A percentile compares a stretch with the other conserved stretches of the same genome.
These are phyloP conservation scores for Wilcoxina mikolae DNA, from an alignment of 495 filamentous ascomycete species.

Conservation along the genomic window DNA sequence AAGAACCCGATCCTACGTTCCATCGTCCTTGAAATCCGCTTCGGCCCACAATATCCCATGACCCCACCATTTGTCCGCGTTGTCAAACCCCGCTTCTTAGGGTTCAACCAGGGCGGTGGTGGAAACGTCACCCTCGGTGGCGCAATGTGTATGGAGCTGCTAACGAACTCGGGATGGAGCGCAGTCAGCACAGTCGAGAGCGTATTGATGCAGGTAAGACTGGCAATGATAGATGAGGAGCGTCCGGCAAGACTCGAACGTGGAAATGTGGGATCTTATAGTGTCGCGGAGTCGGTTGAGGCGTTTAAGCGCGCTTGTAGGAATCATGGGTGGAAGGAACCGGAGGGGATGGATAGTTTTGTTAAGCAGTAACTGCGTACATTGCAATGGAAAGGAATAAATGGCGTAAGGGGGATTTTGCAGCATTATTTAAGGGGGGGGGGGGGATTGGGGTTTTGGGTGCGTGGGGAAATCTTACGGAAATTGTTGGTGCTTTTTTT, in stretches of 20 bases:
- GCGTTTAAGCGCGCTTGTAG: slow-evolving; percentile 55
- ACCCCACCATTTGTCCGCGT: slow-evolving; percentile 75
- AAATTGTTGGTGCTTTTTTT: neutral
- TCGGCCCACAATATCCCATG: slow-evolving; percentile 57
- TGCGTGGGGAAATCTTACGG: neutral
- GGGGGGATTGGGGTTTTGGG: neutral
- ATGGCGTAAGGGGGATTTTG: too few relatives aligned
- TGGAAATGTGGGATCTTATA: slow-evolving; percentile 34
- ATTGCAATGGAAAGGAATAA: too few relatives aligned
- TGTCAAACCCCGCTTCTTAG: slow-evolving; percentile 63
- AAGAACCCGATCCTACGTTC: slow-evolving; percentile 38
- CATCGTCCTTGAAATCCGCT: slow-evolving; percentile 69
- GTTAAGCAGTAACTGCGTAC: too few relatives aligned
- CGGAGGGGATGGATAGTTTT: slow-evolving; percentile 30
- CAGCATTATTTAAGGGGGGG: neutral
- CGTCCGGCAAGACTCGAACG: slow-evolving; percentile 51
- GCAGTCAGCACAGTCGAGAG: slow-evolving; percentile 59
- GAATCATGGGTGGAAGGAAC: slow-evolving; percentile 50
- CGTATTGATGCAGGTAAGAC: slow-evolving; percentile 65
- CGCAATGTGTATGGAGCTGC: slow-evolving; percentile 80
- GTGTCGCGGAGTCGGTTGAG: slow-evolving; percentile 51
- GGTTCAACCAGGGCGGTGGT: slow-evolving; percentile 57
- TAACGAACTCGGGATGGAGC: slow-evolving; percentile 74
- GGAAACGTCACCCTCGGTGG: slow-evolving; percentile 83
- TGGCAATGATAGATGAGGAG: slow-evolving; percentile 60